Base-by-base conservation (phyloP, 305 asterid genomes). In the Fraxinus floribunda region DNA sequence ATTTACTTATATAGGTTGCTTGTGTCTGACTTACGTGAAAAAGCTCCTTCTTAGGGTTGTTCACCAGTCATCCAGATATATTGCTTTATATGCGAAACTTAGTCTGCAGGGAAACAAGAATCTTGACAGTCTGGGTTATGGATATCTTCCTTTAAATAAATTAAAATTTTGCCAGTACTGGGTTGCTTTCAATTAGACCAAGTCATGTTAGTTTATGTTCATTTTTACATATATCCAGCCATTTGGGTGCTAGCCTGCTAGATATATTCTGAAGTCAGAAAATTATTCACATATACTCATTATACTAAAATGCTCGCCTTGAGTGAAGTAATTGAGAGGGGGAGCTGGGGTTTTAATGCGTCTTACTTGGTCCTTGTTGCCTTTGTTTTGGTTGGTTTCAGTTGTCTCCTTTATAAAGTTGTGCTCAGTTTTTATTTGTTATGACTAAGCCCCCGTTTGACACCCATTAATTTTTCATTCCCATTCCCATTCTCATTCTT, bases 311-410 rank as follows among this genome's bases (percentile, higher is more conserved):
- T 24, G 34, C 35, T 64, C n/a, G 9, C 34, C 72, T 64, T 64
- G 32, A 24, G 29, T 18, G 11, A 57, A 57, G 29, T 57, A 57
- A 57, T 57, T 57, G 68, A 57, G 68, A 57, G 10, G 29, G 66
- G 66, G 26, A 18, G 1, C 26, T 1, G 11, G 7, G 60, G 18
- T 46, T 46, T 13, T 11, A 46, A 55, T 29, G 26, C n/a, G 79
- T 35, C 80, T 70, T 38, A 4, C 62, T 29, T 81, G 52, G 46
- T 77, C 49, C 49, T 81, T 77, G 49, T 77, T 79, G 38, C 22
- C 7, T 80, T 24, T 20, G 78, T 16, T 10, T 5, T 62, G 46
- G 46, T 39, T 39, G 46, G 46, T 11, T 36, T 36, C 7, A 6
- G 38, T 35, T 35, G 38, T 38, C 70, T 71, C 78, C 20, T 36